Percentiles rank a stretch among this genome's conserved stretches.
Conservation (phyloP, 73 alveolate genomes). For the Uronychia setigera region DNA sequence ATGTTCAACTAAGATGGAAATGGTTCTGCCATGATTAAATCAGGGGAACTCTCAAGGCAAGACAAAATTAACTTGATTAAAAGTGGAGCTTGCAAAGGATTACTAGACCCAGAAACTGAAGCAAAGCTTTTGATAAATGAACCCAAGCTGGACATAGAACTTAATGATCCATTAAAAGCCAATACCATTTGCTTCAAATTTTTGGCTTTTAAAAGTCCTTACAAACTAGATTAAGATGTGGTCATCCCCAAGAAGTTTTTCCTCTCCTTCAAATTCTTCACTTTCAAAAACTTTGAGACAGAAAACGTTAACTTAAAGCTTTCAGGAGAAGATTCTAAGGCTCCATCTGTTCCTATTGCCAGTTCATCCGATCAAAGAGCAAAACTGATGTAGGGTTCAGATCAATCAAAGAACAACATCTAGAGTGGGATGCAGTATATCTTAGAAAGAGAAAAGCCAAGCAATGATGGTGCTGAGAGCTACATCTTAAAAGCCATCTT, state of each 20-base stretch:
- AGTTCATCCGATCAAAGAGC: no score
- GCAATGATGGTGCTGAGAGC: neutral
- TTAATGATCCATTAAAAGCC: slow-evolving; percentile 43
- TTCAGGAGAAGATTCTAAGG: slow-evolving; percentile 15
- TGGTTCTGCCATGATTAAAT: slow-evolving; percentile 20
- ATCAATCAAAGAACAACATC: neutral
- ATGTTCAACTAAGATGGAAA: slow-evolving; percentile 35
- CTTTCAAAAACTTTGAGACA: slow-evolving; percentile 22
- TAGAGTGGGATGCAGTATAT: slow-evolving; percentile 6
- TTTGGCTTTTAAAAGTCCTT: slow-evolving; percentile 55
- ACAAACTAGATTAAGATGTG: slow-evolving; percentile 6
- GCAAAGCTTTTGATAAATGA: slow-evolving; percentile 36
- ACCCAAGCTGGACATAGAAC: slow-evolving; percentile 54
- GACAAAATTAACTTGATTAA: slow-evolving; percentile 38
- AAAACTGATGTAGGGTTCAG: neutral
- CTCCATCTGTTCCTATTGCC: neutral
- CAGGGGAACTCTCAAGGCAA: slow-evolving; percentile 43
- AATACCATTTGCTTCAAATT: slow-evolving; percentile 40
- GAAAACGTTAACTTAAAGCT: slow-evolving; percentile 26
- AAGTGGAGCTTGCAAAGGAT: slow-evolving; percentile 31
- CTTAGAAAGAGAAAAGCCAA: neutral
- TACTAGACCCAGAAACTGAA: slow-evolving; percentile 51
- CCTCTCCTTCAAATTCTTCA: slow-evolving; percentile 61
- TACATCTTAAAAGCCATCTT: slow-evolving; percentile 24
- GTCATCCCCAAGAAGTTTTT: slow-evolving; percentile 30